phyloP scores from a whole-genome alignment of 2,329 filamentous ascomycete species.

The Gliomastix tumulicola region DNA sequence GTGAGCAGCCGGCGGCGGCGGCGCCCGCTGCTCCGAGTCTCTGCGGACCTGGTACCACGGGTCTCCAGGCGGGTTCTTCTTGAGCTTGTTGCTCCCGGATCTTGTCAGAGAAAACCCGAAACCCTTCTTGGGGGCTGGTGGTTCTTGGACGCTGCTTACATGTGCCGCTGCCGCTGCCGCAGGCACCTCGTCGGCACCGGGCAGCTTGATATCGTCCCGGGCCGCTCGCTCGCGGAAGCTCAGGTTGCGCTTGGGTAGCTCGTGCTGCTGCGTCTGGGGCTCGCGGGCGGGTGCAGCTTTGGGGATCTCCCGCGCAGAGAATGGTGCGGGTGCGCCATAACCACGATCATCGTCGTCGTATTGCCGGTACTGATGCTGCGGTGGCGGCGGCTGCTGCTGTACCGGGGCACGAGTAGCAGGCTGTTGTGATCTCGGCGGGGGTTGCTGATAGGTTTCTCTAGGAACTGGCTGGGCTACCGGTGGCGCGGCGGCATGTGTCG shows the following conservation, averaged over 20 bases:
- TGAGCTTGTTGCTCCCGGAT: slow-evolving; percentile 51
- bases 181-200: too few relatives aligned
- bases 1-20: too few relatives aligned
- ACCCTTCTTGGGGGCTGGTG: too few relatives aligned
- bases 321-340: not conserved
- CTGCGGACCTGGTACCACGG: slow-evolving; percentile 32
- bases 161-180: too few relatives aligned
- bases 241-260: slow-evolving; percentile 44
- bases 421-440: not conserved
- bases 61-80: slow-evolving; percentile 50
- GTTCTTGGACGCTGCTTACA: too few relatives aligned
- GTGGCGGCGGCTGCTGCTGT: not conserved
- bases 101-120: slow-evolving; percentile 33
- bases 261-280: too few relatives aligned
- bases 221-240: slow-evolving; percentile 55
- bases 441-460: not conserved
- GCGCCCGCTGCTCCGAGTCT: slow-evolving; percentile 2
- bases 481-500: not conserved
- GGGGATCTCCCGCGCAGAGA: too few relatives aligned
- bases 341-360: not conserved
- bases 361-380: too few relatives aligned
- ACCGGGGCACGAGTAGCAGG: not conserved
- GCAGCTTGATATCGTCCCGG: slow-evolving; percentile 30
- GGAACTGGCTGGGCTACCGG: not conserved
- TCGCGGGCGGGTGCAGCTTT: too few relatives aligned